Base-by-base conservation (phyloP, 1,284 basidiomycete genomes). In the Violaceomyces palustris region DNA sequence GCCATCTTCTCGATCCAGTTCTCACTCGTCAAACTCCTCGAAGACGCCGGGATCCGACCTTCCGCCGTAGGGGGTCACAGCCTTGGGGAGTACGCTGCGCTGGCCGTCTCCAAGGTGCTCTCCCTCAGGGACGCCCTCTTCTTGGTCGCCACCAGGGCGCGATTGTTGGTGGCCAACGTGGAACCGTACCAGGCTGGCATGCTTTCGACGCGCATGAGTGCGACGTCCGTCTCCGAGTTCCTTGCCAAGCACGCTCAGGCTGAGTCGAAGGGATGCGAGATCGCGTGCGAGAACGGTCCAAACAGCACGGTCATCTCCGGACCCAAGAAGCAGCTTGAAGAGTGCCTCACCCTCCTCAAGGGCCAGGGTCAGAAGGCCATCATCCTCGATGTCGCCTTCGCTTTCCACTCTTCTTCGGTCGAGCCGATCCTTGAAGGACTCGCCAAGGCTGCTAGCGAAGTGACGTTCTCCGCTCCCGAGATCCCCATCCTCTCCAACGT, bases 71-170 rank as follows among this genome's bases (percentile, higher is more conserved):
- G 43, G 12, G 61, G 61, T 5, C 61, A 64, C 35, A 57, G 53
- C 18, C 61, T 64, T 10, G 61, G 61, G 3, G 57, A 64, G 35
- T 64, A 64, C 39, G 37, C 53, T 5, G 57, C 57, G 2, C 43
- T 60, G 12, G 50, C 42, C 41, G 18, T 55, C 15, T 41, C 53
- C 12, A 50, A 46, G 1, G 53, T 54, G 11, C 26, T 60, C 17
- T 35, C 42, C 1, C 29, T 64, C 14, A 42, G 24, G 21, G 52
- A 50, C 32, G 27, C 56, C 17, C 37, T 64, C 29, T 44, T 47
- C 23, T 45, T 64, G 8, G 57, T 60, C 10, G 61, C 46, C 2
- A 45, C 34, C 11, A 41, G 57, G 15, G 53, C 61, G 14, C 22
- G 29, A 38, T 43, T 57, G 23, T 51, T 57, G 57, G 48, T 57